Conservation (phyloP, 768 basidiomycete species). For the Suillus spraguei region DNA sequence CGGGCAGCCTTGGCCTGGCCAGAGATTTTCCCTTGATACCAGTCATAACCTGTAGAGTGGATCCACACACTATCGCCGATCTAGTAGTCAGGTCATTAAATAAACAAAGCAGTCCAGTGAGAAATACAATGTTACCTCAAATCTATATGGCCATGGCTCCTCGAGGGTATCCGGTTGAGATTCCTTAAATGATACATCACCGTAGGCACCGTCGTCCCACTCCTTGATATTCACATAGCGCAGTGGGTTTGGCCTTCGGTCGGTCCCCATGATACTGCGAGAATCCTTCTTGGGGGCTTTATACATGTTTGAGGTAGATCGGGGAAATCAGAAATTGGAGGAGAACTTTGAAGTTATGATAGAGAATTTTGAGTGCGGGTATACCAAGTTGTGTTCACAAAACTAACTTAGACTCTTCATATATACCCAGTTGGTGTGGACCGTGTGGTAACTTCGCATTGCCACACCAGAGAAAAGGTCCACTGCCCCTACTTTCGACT, state of each 20-base stretch:
- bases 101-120: constrained; percentile 1
- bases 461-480: not conserved
- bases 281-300: not conserved
- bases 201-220: constrained; percentile 30
- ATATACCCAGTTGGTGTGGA: constrained; percentile 3
- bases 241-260: constrained; percentile 13
- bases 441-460: not conserved
- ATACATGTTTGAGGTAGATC: constrained; percentile 5
- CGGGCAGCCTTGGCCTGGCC: constrained; percentile 45
- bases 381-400: not conserved
- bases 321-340: not conserved
- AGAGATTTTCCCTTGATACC: constrained; percentile 52
- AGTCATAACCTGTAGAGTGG: constrained; percentile 49
- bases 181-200: constrained; percentile 21
- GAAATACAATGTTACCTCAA: constrained; percentile 35
- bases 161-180: constrained; percentile 44
- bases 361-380: not conserved
- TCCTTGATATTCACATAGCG: constrained; percentile 26
- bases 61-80: constrained; percentile 55
- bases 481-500: not conserved
- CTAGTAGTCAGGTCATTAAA: constrained; percentile 28
- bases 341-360: not conserved
- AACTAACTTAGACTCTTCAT: not conserved
- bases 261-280: constrained; percentile 8
- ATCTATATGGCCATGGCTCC: constrained; percentile 54